Evolutionary conservation across 1,284 basidiomycete species (phyloP), one percentile per base, ranked within the genome.

Genomic region (Tilletia indica): DNA sequence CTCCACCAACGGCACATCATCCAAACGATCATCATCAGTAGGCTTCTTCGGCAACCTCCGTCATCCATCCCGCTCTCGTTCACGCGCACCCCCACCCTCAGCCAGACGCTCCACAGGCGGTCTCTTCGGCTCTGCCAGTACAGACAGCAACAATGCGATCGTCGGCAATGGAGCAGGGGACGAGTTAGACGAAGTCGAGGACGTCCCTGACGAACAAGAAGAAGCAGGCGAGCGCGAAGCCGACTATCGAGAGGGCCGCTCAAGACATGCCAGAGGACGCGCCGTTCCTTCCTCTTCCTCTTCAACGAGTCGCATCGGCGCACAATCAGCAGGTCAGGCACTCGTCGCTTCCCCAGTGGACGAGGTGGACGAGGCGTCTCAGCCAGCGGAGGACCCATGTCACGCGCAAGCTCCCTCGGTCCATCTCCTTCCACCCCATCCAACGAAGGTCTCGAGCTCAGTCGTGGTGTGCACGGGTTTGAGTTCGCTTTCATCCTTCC

Each of bases 401-500:
- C 42, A 11, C 45, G 47, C 47, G 66, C 66, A 14, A 67, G 66
- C 66, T 47, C 66, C 25, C 45, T 48, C 47, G 47, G 66, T 31
- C 42, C 45, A n/a, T 25, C 66, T 4, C 9, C 25, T 2, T 11
- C 47, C 3, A 12, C 45, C 39, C 31, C 45, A 21, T 47, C 64
- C 4, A 76, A 77, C 21, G 73, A 77, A n/a, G 82, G 82, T 1
- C 67, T 84, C 0, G 78, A 80, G 42, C 73, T 84, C 39, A 75
- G 74, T 21, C 83, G 82, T 49, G 82, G 82, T n/a, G 81, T 84
- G 2, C 82, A 84, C 68, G 81, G 81, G n/a, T 84, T 84, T 48
- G 82, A 84, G 47, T 84, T 83, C 64, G 82, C 82, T 11, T 84
- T 84, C 51, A 84, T 83, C 69, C 75, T 84, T 19, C 81, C 81